These are phyloP conservation scores for Leucaena leucocephala DNA, from an alignment of 306 rosid species.

Conservation along the genomic window DNA sequence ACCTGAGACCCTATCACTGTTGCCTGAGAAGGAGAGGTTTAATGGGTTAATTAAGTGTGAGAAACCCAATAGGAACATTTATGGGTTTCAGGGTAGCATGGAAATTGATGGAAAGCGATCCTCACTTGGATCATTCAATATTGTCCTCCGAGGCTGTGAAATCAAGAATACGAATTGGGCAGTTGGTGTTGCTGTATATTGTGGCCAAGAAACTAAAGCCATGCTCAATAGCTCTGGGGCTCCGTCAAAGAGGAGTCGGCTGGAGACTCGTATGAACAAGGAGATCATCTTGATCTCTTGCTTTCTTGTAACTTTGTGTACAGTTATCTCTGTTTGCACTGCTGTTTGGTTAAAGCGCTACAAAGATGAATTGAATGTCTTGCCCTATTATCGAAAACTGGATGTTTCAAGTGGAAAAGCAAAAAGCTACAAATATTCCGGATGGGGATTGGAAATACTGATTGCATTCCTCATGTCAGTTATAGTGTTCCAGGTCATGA, in stretches of 20 bases:
- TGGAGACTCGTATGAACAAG: conserved; percentile 84
- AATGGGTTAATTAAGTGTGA: conserved; percentile 79
- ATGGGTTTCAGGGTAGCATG: conserved; percentile 85
- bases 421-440: conserved; percentile 61
- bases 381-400: conserved; percentile 74
- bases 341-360: conserved; percentile 78
- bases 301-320: conserved; percentile 73
- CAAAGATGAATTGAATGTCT: conserved; percentile 48
- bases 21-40: conserved; percentile 54
- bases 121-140: conserved; percentile 90
- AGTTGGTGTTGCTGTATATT: conserved; percentile 85
- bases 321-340: conserved; percentile 68
- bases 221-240: conserved; percentile 96
- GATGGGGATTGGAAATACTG: conserved; percentile 76
- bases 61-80: conserved; percentile 90
- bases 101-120: conserved; percentile 75
- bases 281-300: conserved; percentile 78
- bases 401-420: conserved; percentile 41
- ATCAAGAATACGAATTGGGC: conserved; percentile 91
- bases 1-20: conserved; percentile 75
- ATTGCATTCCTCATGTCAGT: conserved; percentile 97
- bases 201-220: conserved; percentile 85
- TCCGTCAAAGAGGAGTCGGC: conserved; percentile 90
- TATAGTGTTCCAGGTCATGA: conserved; percentile 93
- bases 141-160: conserved; percentile 89